These are phyloP conservation scores for Ophiostoma sp. DNA, from an alignment of 2,329 filamentous ascomycete genomes.

Conservation along the genomic window DNA sequence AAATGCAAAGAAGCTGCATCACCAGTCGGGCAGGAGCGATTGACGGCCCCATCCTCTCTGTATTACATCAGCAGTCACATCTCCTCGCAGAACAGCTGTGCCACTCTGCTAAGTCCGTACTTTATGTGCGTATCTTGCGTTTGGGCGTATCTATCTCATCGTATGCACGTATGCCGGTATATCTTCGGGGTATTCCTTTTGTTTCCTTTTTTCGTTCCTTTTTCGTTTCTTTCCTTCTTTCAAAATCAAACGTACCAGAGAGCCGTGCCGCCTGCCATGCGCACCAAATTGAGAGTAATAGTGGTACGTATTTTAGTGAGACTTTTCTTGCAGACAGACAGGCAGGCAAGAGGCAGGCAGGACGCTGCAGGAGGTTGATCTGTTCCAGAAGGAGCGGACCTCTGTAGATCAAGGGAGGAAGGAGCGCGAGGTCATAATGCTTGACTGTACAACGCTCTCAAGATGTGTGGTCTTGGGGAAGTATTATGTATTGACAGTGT, in stretches of 20 bases:
- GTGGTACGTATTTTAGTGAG: neutral
- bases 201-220: neutral
- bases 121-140: slow-evolving; percentile 1
- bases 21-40: neutral
- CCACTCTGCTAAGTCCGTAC: neutral
- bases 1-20: neutral
- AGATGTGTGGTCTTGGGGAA: too few species aligned
- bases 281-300: neutral
- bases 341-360: neutral
- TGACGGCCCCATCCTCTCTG: neutral
- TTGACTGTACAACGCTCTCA: too few species aligned
- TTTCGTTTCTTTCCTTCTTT: neutral
- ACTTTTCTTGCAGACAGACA: neutral
- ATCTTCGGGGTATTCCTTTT: neutral
- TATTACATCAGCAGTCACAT: neutral
- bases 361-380: neutral
- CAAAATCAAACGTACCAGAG: neutral
- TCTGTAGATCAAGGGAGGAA: slow-evolving; percentile 3
- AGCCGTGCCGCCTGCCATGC: neutral
- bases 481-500: too few species aligned
- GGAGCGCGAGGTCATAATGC: neutral
- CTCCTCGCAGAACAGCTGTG: neutral
- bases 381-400: slow-evolving; percentile 8
- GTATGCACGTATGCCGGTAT: slow-evolving; percentile 5
- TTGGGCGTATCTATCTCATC: neutral